Base-by-base conservation (phyloP, 371 early-diverging fungal species). In the Choanephora cucurbitarum region DNA sequence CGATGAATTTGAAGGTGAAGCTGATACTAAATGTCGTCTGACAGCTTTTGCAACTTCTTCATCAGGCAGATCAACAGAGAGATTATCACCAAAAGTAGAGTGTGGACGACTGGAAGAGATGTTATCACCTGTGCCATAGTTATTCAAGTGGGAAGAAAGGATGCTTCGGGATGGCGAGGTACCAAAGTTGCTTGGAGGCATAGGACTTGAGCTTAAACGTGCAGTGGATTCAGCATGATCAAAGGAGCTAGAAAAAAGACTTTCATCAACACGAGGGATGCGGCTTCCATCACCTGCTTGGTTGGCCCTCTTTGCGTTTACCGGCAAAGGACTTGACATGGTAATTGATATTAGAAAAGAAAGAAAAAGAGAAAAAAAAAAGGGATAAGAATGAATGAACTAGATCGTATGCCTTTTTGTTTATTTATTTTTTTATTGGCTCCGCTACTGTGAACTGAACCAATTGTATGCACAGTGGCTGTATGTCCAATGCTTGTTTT, bases 11-110 rank as follows among this genome's bases (percentile, higher is more conserved):
- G 58, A 61, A 17, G 77, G 72, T 2, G 77, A 73, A 1, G 65
- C 56, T 15, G 68, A 66, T 8, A 69, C 67, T 28, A 78, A 58
- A 52, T 78, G 79, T 23, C 72, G 69, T 45, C 69, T 78, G 18
- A 78, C 79, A 6, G 64, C 75, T 50, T 52, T 68, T 28, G 73
- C 73, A 3, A 78, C 68, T 55, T 75, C 64, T 19, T 71, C 68
- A n/a, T 78, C 73, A 24, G 70, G 76, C 45, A 75, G 44, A 41
- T 73, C 72, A 3, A 64, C 62, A 4, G 61, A 49, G 5, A 60
- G 22, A 23, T 63, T 66, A 51, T 62, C 69, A 19, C 66, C 67
- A 49, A 51, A 62, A 11, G 49, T 48, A 28, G 55, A 69, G 14
- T 34, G 60, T 23, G 65, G 59, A 44, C 55, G 32, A 8, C 31